Base-by-base conservation (phyloP, 345 rosid species). In the Punica granatum region DNA sequence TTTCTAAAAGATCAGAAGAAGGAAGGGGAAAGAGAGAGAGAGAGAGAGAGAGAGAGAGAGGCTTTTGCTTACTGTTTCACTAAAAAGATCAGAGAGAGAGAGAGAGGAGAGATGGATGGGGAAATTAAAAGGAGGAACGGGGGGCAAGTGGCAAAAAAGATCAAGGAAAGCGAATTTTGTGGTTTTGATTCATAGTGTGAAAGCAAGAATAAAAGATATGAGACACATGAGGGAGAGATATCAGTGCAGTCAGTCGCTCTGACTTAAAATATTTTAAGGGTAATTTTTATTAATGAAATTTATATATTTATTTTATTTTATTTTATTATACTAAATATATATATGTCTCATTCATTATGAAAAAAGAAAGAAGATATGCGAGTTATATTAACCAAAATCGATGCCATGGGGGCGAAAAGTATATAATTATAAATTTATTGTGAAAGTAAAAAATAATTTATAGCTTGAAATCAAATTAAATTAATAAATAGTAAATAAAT, bases 111-210 rank as follows among this genome's bases (percentile, higher is more conserved):
- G 60, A 31, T 35, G 21, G 33, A 54, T 35, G 25, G n/a, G 64
- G 37, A 18, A 33, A 26, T 23, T 44, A 37, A 32, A 43, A 25
- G 71, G 11, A 28, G 19, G 58, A 65, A 44, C 1, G 64, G 64
- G n/a, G 63, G 67, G 64, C 75, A 28, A 19, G 19, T 41, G 51
- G 33, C 63, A 28, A 31, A 30, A 32, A 63, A 37, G 76, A 75
- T 76, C 69, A 78, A 71, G 73, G 76, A 69, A 66, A 63, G 61
- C 51, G 70, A 65, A 74, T 63, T 60, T 49, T 67, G 11, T 72
- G 72, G 48, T 73, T 82, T 66, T 62, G 70, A 56, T 77, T 76
- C 68, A 25, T 26, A 32, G 74, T 81, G 75, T 76, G 76, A 76
- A 76, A 69, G 56, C 41, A 21, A 49, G 69, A 31, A 58, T 21